Conservation (phyloP, 1,284 basidiomycete species). For the Austropuccinia psidii region DNA sequence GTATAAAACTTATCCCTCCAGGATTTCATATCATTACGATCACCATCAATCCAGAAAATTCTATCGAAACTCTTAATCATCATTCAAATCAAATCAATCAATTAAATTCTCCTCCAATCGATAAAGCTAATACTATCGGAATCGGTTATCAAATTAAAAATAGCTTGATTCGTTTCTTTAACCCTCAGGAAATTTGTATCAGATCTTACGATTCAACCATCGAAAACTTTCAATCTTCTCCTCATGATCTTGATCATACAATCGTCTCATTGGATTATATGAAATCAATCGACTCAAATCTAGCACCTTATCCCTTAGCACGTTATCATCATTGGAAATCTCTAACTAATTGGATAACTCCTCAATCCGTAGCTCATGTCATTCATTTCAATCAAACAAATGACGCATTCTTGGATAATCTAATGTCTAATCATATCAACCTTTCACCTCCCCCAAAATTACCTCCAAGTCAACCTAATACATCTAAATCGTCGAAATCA, state of each 20-base stretch:
- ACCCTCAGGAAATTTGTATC: conserved; percentile 19
- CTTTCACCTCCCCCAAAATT: neutral
- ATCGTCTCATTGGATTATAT: conserved; percentile 25
- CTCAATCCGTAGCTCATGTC: neutral
- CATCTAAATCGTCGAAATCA: conserved; percentile 1
- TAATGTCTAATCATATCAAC: conserved; percentile 10
- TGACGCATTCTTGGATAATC: conserved; percentile 17
- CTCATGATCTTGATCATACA: neutral
- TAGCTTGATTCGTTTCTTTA: conserved; percentile 19
- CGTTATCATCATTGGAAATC: conserved; percentile 15
- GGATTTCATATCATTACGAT: conserved; percentile 33
- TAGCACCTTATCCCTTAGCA: conserved; percentile 22
- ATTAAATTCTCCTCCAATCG: neutral
- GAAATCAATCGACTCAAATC: conserved; percentile 14
- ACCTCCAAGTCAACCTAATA: neutral
- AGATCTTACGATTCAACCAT: neutral
- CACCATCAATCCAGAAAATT: neutral
- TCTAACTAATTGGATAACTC: conserved; percentile 1
- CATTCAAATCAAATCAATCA: neutral
- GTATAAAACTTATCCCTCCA: conserved; percentile 25
- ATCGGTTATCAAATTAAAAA: conserved; percentile 19
- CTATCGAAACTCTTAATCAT: neutral
- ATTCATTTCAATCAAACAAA: conserved; percentile 4
- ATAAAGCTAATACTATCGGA: neutral
- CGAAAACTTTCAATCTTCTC: neutral